Base-by-base conservation (phyloP, 306 rosid species). In the Cyamopsis tetragonoloba region DNA sequence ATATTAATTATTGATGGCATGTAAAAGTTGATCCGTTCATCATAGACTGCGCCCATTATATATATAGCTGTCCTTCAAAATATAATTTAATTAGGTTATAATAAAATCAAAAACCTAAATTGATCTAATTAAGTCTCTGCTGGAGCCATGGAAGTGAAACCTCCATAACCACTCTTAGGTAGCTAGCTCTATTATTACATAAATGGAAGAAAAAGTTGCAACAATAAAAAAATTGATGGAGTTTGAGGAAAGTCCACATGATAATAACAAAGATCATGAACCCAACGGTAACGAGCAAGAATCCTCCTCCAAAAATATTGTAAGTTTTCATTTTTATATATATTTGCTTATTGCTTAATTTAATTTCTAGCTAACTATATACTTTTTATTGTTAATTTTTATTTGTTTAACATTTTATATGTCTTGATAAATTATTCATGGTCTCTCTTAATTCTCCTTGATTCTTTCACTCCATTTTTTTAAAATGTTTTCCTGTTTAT, bases 181-280 rank as follows among this genome's bases (percentile, higher is more conserved):
- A n/a, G n/a, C n/a, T n/a, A n/a, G n/a, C n/a, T n/a, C n/a, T n/a
- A n/a, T n/a, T n/a, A n/a, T n/a, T n/a, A 13, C 7, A 44, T 3
- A 66, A 27, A 75, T 82, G 84, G 84, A 79, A 75, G 77, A 50
- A 15, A 72, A 70, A 75, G 13, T 15, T 47, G 48, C 20, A 58
- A 27, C 20, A 58, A 27, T 27, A 31, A 67, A 56, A 54, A 61
- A 68, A 13, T 68, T 72, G 66, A 7, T 51, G 15, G 20, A 66
- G 48, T 17, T 49, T 31, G 76, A 61, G 18, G 66, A 66, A 59
- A 66, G n/a, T 14, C 61, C 78, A 59, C 20, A 5, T 44, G 71
- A 66, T 19, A 31, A 12, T 24, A 69, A 14, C 3, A 72, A 28
- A 67, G 62, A 18, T 27, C 72, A 20, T 8, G 73, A 6, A n/a